phyloP scores from a whole-genome alignment of 2,329 filamentous ascomycete genomes.

The Fusarium torreyae region DNA sequence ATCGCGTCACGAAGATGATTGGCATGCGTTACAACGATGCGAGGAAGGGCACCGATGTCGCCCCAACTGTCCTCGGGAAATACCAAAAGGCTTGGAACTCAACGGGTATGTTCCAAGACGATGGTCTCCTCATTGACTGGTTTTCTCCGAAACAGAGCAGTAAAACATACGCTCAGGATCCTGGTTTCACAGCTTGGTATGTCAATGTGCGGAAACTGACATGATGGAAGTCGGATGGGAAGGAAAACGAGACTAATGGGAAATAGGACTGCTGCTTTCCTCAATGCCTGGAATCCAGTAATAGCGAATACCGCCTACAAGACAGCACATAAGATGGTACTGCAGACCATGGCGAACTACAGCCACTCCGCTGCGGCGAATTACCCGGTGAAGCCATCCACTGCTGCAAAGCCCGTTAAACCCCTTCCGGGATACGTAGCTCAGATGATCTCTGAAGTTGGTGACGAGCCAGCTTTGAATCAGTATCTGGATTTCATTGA shows the following conservation, averaged over 20 bases:
- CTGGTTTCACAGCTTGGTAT: background rate
- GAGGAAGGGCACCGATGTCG: background rate
- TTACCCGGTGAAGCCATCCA: too few species aligned
- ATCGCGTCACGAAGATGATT: background rate
- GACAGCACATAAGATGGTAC: too few species aligned
- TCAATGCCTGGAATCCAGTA: too few species aligned
- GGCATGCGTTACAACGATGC: background rate
- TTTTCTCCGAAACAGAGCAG: background rate
- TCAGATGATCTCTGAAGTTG: background rate
- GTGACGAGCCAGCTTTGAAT: background rate
- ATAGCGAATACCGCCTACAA: too few species aligned
- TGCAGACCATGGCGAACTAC: too few species aligned
- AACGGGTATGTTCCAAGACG: background rate
- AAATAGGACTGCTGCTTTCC: background rate
- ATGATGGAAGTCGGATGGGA: background rate
- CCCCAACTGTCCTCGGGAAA: background rate
- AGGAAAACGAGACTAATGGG: background rate
- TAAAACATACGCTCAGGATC: background rate
- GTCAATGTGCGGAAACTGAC: background rate
- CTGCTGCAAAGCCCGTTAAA: too few species aligned
- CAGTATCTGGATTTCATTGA: background rate
- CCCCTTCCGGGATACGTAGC: background rate
- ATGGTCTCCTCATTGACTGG: background rate
- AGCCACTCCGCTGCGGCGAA: background rate
- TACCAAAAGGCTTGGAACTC: background rate